phyloP scores from a whole-genome alignment of 805 yeast genomes.

The Yarrowia alimentaria region DNA sequence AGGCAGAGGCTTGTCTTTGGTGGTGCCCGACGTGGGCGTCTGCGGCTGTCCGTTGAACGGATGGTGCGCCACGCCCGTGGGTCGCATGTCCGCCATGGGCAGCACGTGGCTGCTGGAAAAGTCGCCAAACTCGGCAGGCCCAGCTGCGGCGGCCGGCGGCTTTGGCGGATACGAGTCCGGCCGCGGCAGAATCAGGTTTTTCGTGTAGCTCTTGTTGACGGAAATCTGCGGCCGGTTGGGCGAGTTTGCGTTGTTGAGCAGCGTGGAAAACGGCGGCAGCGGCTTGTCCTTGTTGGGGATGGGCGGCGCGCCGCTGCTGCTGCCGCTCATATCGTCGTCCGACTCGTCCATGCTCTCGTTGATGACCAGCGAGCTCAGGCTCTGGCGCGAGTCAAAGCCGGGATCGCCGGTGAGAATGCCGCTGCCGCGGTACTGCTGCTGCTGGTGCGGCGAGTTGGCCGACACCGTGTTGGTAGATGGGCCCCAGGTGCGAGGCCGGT shows the following conservation, averaged over 20 bases:
- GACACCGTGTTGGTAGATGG: slow-evolving; percentile 32
- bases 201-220: slow-evolving; percentile 36
- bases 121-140: slow-evolving; percentile 28
- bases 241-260: slow-evolving; percentile 1
- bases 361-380: slow-evolving; percentile 33
- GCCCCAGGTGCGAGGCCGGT: slow-evolving; percentile 38
- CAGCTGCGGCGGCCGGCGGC: background rate
- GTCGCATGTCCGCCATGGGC: slow-evolving; percentile 36
- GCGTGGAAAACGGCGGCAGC: slow-evolving; percentile 7
- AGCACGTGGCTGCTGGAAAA: slow-evolving; percentile 23
- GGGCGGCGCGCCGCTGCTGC: background rate
- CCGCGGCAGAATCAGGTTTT: slow-evolving; percentile 36
- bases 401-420: slow-evolving; percentile 33
- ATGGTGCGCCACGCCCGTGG: no score
- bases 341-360: slow-evolving; percentile 27
- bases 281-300: slow-evolving; percentile 25
- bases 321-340: slow-evolving; percentile 16
- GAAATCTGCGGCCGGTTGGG: slow-evolving; percentile 34
- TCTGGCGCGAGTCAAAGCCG: slow-evolving; percentile 31
- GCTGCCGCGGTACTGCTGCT: slow-evolving; percentile 28
- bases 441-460: slow-evolving; percentile 5
- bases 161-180: slow-evolving; percentile 37
- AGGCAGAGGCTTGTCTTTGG: slow-evolving; percentile 35
- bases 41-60: slow-evolving; percentile 15
- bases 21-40: no score